A percentile compares a stretch with the other conserved stretches of the same genome.
phyloP scores from a whole-genome alignment of 2,329 filamentous ascomycete genomes.

The Xylogone sp. region DNA sequence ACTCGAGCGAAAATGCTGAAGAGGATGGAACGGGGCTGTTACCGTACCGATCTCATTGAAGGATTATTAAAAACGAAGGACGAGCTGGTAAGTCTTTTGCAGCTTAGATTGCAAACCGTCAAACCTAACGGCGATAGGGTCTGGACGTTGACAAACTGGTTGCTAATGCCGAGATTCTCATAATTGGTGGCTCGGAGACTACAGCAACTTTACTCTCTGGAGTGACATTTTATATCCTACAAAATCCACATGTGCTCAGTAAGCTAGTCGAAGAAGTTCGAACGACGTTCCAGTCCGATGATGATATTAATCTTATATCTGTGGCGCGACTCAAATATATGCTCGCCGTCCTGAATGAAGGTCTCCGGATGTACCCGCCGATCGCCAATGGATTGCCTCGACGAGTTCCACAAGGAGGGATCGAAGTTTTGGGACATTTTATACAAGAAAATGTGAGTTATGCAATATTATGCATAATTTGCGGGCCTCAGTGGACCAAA shows the following conservation, averaged over 20 bases:
- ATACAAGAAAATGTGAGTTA: conserved; percentile 5
- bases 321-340: conserved; percentile 29
- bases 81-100: too few relatives aligned
- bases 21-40: too few relatives aligned
- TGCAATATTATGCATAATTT: too few relatives aligned
- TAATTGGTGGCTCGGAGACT: conserved; percentile 27
- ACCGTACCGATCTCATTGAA: too few relatives aligned
- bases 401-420: conserved; percentile 1
- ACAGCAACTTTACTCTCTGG: conserved; percentile 25
- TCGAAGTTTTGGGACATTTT: conserved; percentile 5
- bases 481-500: too few relatives aligned
- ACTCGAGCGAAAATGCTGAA: too few relatives aligned
- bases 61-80: too few relatives aligned
- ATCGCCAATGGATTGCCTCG: conserved; percentile 14
- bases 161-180: neutral
- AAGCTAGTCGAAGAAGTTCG: conserved; percentile 30
- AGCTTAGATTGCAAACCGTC: too few relatives aligned
- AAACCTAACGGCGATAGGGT: too few relatives aligned
- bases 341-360: conserved; percentile 31
- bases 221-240: conserved; percentile 6
- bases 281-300: conserved; percentile 20
- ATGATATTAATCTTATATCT: conserved; percentile 28
- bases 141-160: too few relatives aligned
- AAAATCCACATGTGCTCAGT: conserved; percentile 5
- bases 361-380: conserved; percentile 30